These are phyloP conservation scores for Hyphopichia homilentoma DNA, from an alignment of 805 yeast genomes.

Conservation along the genomic window DNA sequence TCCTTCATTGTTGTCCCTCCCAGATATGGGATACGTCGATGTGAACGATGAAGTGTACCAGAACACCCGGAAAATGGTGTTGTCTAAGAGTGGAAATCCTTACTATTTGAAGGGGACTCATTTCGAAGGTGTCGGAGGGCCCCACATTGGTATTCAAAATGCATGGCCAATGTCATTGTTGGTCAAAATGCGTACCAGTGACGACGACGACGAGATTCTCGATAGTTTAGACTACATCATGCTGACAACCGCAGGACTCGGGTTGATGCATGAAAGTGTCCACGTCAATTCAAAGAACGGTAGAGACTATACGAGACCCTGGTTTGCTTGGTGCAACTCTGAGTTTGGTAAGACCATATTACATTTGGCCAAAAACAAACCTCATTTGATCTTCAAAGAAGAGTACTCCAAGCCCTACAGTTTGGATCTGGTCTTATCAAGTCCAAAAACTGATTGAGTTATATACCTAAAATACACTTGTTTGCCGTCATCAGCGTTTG, in stretches of 20 bases:
- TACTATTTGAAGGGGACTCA: conserved; percentile 60
- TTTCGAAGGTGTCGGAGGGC: conserved; percentile 85
- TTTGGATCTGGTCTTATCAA: conserved; percentile 19
- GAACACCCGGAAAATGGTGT: conserved; percentile 75
- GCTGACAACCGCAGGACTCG: conserved; percentile 66
- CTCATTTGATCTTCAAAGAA: conserved; percentile 61
- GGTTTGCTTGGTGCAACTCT: conserved; percentile 95
- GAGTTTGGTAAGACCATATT: conserved; percentile 88
- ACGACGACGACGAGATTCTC: conserved; percentile 65
- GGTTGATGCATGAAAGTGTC: conserved; percentile 81
- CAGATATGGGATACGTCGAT: conserved; percentile 66
- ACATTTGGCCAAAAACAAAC: conserved; percentile 68
- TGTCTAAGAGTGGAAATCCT: conserved; percentile 70
- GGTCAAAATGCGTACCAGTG: conserved; percentile 68
- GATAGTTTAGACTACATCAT: conserved; percentile 47
- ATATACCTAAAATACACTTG: not conserved
- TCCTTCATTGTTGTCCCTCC: conserved; percentile 76
- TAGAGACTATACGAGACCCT: conserved; percentile 63
- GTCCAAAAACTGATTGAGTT: conserved; percentile 1
- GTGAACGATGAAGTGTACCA: conserved; percentile 57
- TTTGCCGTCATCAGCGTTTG: conserved; percentile 20
- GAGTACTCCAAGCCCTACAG: conserved; percentile 27
- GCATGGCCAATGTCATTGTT: conserved; percentile 94
- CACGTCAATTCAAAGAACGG: conserved; percentile 54
- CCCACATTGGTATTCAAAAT: conserved; percentile 74